Evolutionary conservation across 257 asterid genomes (phyloP), one percentile per base, ranked within the genome.

Genomic region (Catharanthus roseus): DNA sequence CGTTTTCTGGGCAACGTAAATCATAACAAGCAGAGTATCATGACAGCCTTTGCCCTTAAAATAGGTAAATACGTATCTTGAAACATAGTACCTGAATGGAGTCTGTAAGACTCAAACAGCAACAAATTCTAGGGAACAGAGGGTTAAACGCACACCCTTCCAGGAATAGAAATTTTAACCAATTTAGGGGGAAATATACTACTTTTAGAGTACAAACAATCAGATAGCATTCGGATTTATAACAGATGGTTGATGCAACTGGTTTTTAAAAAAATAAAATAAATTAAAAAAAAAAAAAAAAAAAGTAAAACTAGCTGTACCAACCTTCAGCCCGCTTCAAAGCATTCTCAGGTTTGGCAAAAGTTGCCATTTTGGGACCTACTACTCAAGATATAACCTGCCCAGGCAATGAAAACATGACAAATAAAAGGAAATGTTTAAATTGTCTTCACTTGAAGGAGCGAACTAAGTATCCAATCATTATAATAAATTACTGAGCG

Each of bases 321-420:
- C 62, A 29, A 84, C 88, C 88, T 79, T 84, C 88, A 47, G 88
- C 83, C 6, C 88, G 86, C 81, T 84, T 84, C 81, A 84, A 77
- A 64, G 88, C 86, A 75, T 84, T 84, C 77, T 84, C 88, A 0
- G 88, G 88, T 71, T 82, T 81, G 28, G 83, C 82, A 72, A 84
- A 84, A 33, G 74, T 81, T 18, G 88, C 76, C 88, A 84, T 84
- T 26, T 26, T 3, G 57, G 44, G 1, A 39, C 23, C 42, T 72
- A 12, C 26, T 51, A 57, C 42, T 42, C 21, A 31, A 54, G 51
- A 31, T 28, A 61, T 24, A 50, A 53, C 56, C 71, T 69, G 61
- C 71, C 10, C 72, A 19, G 33, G 66, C 66, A 62, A 61, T 33
- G 23, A 18, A 33, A 16, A 33, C 66, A 42, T 33, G 66, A 4